Percentiles rank a stretch among this genome's conserved stretches.
Evolutionary conservation across 148 eudicot species (phyloP).

Genomic region (Fagopyrum tataricum): DNA sequence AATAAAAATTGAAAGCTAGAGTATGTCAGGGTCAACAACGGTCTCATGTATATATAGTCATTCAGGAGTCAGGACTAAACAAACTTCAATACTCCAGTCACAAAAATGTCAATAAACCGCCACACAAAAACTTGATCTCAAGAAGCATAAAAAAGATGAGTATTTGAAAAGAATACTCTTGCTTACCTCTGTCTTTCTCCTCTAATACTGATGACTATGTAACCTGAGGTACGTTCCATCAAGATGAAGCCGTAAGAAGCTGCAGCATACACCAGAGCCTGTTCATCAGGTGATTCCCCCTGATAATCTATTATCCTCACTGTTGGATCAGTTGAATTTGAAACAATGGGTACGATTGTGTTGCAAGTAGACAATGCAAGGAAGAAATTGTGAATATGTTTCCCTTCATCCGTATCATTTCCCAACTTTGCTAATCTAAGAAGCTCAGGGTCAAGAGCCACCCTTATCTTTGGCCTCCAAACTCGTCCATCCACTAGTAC

Average conservation of each 20-base stretch:
- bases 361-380: constrained; percentile 97
- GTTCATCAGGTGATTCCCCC: constrained; percentile 99
- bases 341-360: constrained; percentile 85
- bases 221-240: constrained; percentile 87
- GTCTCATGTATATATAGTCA: neutral
- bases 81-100: neutral
- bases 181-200: constrained; percentile 80
- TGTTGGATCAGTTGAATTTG: constrained; percentile 47
- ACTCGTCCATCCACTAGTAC: constrained; percentile 50
- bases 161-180: neutral
- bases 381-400: constrained; percentile 55
- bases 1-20: neutral
- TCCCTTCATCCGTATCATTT: constrained; percentile 33
- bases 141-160: neutral
- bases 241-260: constrained; percentile 93
- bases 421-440: constrained; percentile 34
- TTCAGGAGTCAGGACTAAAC: neutral
- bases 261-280: constrained; percentile 97
- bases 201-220: constrained; percentile 81
- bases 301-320: constrained; percentile 76
- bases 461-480: constrained; percentile 81
- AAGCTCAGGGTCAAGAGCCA: constrained; percentile 72
- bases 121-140: neutral
- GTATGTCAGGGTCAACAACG: neutral
- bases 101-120: neutral